phyloP scores from a whole-genome alignment of 2,329 filamentous ascomycete genomes.

The Akanthomyces dipterigenus region DNA sequence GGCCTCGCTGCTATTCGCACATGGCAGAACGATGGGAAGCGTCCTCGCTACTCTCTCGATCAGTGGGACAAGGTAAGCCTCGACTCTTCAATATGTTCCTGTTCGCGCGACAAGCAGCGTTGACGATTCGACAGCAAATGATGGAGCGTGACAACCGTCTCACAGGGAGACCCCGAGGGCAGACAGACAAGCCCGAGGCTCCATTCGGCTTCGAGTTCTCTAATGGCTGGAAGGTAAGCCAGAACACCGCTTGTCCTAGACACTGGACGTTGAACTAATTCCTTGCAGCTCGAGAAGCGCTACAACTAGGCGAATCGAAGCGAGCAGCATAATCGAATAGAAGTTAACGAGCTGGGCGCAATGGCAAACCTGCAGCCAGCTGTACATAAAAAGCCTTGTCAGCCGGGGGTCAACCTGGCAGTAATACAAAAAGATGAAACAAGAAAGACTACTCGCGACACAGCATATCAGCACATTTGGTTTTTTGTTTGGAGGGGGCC shows the following conservation, averaged over 20 bases:
- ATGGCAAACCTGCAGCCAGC: constrained; percentile 1
- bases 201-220: constrained; percentile 55
- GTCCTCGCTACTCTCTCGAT: constrained; percentile 52
- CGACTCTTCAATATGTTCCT: background rate
- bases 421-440: constrained; percentile 6
- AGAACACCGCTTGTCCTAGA: background rate
- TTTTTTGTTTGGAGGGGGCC: background rate
- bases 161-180: constrained; percentile 52
- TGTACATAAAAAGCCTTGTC: constrained; percentile 12
- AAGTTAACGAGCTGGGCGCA: background rate
- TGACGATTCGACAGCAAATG: constrained; percentile 49
- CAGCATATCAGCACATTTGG: background rate
- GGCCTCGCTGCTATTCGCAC: constrained; percentile 51
- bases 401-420: background rate
- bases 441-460: background rate
- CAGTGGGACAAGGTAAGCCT: constrained; percentile 54
- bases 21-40: constrained; percentile 55
- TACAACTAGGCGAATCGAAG: constrained; percentile 31
- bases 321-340: background rate
- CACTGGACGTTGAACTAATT: constrained; percentile 6
- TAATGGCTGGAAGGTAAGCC: constrained; percentile 56
- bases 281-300: constrained; percentile 46
- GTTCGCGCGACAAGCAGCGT: constrained; percentile 9
- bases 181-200: constrained; percentile 47
- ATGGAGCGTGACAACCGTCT: constrained; percentile 58